phyloP scores from a whole-genome alignment of 73 alveolate species.

The Blepharisma japonicum region DNA sequence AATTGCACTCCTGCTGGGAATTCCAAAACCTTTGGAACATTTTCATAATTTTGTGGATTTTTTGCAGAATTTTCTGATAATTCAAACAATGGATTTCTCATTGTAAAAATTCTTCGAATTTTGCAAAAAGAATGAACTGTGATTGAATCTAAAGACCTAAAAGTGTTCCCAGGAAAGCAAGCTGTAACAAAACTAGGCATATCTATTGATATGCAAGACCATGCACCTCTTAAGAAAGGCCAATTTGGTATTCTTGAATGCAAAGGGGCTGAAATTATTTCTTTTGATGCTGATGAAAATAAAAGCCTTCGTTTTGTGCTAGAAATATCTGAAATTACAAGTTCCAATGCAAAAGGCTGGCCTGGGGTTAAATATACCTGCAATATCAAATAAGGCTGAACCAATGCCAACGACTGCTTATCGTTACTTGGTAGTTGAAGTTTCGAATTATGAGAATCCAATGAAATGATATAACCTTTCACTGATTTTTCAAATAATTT shows the following conservation, averaged over 20 bases:
- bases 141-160: slow-evolving; percentile 13
- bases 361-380: background rate
- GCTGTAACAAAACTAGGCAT: background rate
- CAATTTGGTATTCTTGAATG: slow-evolving; percentile 26
- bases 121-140: slow-evolving; percentile 18
- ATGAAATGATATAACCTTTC: background rate
- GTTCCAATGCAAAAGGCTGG: slow-evolving; percentile 1
- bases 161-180: slow-evolving; percentile 24
- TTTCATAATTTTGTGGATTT: background rate
- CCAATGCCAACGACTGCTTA: background rate
- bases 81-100: background rate
- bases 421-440: background rate
- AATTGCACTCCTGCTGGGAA: slow-evolving; percentile 9
- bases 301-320: background rate
- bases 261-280: background rate
- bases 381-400: background rate
- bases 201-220: background rate
- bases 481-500: slow-evolving; percentile 1
- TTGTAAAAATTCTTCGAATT: slow-evolving; percentile 14
- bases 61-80: background rate
- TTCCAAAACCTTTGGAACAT: slow-evolving; percentile 17
- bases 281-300: slow-evolving; percentile 13
- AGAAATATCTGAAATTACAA: background rate
- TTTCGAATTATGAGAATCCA: slow-evolving; percentile 13
- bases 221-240: slow-evolving; percentile 15